These are phyloP conservation scores for Komagataella ulmi DNA, from an alignment of 805 yeast genomes.

Conservation along the genomic window DNA sequence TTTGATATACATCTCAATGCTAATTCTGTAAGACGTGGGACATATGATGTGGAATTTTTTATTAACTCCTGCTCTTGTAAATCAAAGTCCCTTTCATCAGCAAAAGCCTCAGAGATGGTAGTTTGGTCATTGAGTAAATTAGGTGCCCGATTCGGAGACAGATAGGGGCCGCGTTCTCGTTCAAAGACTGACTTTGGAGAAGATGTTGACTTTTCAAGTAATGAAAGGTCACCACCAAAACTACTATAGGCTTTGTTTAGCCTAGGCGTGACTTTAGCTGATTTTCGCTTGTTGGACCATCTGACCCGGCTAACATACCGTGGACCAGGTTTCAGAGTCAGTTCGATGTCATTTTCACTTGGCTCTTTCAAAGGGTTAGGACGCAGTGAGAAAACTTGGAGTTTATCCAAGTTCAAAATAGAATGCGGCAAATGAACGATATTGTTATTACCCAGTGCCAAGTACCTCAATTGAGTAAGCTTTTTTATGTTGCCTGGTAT, in stretches of 20 bases:
- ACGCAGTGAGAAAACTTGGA: conserved; percentile 35
- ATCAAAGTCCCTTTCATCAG: conserved; percentile 6
- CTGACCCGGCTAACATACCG: conserved; percentile 12
- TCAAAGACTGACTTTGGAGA: neutral
- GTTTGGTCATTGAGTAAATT: neutral
- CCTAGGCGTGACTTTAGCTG: neutral
- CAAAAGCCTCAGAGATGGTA: neutral
- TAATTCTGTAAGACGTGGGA: conserved; percentile 33
- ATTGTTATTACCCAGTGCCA: conserved; percentile 38
- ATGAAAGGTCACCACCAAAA: neutral
- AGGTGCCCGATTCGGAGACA: neutral
- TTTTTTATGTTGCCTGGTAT: conserved; percentile 34
- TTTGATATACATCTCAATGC: conserved; percentile 33
- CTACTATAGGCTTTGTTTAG: neutral
- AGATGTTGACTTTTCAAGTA: neutral
- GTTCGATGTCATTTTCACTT: conserved; percentile 2
- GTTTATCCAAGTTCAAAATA: conserved; percentile 28
- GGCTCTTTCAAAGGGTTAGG: conserved; percentile 33
- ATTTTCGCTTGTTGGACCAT: conserved; percentile 6
- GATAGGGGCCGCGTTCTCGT: neutral
- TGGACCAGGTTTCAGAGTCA: conserved; percentile 2
- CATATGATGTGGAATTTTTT: conserved; percentile 10
- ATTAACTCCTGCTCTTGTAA: conserved; percentile 7
- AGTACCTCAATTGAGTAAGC: conserved; percentile 27
- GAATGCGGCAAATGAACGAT: conserved; percentile 38